These are phyloP conservation scores for Huiozyma naganishii DNA, from an alignment of 805 yeast species.

Conservation along the genomic window DNA sequence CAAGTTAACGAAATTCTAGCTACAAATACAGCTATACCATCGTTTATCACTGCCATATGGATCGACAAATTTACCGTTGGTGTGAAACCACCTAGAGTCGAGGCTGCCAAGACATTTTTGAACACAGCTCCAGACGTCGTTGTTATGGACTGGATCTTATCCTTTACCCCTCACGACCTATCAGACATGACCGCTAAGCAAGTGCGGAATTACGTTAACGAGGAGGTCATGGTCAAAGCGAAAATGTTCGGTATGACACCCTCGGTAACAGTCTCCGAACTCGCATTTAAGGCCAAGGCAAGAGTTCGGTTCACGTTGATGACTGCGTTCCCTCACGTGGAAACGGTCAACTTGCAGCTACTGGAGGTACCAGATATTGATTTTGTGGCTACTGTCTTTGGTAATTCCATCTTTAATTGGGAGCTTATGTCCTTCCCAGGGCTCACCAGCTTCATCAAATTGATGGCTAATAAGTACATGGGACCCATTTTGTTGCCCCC, in stretches of 20 bases:
- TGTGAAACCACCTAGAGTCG: constrained; percentile 90
- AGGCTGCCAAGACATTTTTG: constrained; percentile 76
- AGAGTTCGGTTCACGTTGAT: constrained; percentile 84
- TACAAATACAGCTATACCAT: constrained; percentile 61
- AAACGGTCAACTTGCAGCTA: constrained; percentile 77
- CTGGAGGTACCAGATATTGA: constrained; percentile 85
- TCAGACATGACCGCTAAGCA: constrained; percentile 83
- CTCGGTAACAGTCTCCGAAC: constrained; percentile 71
- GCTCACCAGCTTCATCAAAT: constrained; percentile 66
- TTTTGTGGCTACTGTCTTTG: constrained; percentile 59
- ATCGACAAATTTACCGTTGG: constrained; percentile 85
- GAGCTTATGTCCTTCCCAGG: constrained; percentile 87
- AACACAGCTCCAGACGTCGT: constrained; percentile 88
- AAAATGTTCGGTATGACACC: constrained; percentile 72
- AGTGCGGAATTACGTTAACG: constrained; percentile 73
- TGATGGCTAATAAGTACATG: constrained; percentile 72
- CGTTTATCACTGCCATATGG: constrained; percentile 74
- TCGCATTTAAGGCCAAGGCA: constrained; percentile 62
- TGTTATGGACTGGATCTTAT: constrained; percentile 94
- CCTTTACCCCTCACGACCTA: constrained; percentile 84
- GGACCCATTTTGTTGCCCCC: constrained; percentile 89
- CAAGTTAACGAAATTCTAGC: constrained; percentile 80
- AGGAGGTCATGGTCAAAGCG: constrained; percentile 65
- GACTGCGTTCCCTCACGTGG: constrained; percentile 84
- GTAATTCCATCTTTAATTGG: constrained; percentile 77